phyloP scores from a whole-genome alignment of 192 early-diverging fungal genomes.

The Jimgerdemannia flammicorona region DNA sequence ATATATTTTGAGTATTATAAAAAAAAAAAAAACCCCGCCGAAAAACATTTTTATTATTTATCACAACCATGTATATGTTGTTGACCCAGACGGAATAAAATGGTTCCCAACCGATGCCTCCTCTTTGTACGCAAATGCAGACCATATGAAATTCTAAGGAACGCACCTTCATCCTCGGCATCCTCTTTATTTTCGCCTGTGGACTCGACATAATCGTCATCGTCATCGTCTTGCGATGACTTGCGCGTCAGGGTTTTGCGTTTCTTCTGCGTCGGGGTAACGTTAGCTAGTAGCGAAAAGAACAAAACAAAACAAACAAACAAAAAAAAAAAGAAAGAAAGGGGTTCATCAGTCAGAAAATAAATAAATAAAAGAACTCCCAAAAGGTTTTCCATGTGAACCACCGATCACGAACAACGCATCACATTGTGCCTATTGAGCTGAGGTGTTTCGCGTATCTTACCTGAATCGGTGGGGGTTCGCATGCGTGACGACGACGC shows the following conservation, averaged over 20 bases:
- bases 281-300: neutral
- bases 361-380: neutral
- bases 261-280: slow-evolving; percentile 1
- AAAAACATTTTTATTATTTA: too few relatives aligned
- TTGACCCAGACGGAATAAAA: neutral
- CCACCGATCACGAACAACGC: neutral
- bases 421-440: neutral
- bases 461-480: neutral
- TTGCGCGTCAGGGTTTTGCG: slow-evolving; percentile 24
- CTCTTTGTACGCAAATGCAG: neutral
- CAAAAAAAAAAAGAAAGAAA: too few relatives aligned
- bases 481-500: neutral
- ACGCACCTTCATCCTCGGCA: slow-evolving; percentile 16
- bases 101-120: neutral
- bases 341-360: neutral
- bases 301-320: too few relatives aligned
- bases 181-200: slow-evolving; percentile 18
- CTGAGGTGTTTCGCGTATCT: neutral
- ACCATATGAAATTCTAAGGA: neutral
- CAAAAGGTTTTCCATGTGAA: neutral
- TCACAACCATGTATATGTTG: too few relatives aligned
- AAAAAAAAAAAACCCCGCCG: too few relatives aligned
- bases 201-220: slow-evolving; percentile 10
- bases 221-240: slow-evolving; percentile 29
- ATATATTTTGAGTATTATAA: too few relatives aligned